These are phyloP conservation scores for Cubamyces lactineus DNA, from an alignment of 768 basidiomycete species.

Conservation along the genomic window DNA sequence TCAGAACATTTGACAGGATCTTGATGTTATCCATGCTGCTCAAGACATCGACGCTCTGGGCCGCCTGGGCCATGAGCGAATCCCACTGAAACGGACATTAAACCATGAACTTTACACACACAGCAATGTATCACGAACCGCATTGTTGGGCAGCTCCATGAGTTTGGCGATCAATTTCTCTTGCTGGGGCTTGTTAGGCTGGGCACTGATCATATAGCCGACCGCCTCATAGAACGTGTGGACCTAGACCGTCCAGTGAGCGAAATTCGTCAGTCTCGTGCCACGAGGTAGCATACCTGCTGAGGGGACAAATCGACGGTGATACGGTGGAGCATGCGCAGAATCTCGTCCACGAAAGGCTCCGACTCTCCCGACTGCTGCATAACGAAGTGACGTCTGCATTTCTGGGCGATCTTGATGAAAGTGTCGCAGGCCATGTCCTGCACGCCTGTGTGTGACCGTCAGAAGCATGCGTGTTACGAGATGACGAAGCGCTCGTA, in stretches of 20 bases:
- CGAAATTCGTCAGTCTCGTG: not conserved
- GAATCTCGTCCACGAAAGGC: slow-evolving; percentile 97
- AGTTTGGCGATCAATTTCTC: slow-evolving; percentile 93
- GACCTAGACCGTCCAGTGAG: slow-evolving; percentile 46
- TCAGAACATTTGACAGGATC: slow-evolving; percentile 93
- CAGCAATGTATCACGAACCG: slow-evolving; percentile 54
- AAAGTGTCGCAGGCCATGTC: slow-evolving; percentile 99
- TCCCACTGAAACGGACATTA: slow-evolving; percentile 74
- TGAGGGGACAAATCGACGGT: slow-evolving; percentile 93
- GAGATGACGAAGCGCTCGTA: slow-evolving; percentile 35
- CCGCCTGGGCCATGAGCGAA: slow-evolving; percentile 93
- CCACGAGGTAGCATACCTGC: slow-evolving; percentile 48
- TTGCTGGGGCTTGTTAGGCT: slow-evolving; percentile 96
- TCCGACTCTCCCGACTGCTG: slow-evolving; percentile 96
- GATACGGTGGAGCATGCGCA: slow-evolving; percentile 88
- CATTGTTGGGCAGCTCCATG: slow-evolving; percentile 97
- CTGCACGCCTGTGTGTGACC: slow-evolving; percentile 74
- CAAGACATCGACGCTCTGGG: slow-evolving; percentile 89
- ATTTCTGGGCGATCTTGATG: slow-evolving; percentile 99
- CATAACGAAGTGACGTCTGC: slow-evolving; percentile 97
- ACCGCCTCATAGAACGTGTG: slow-evolving; percentile 99
- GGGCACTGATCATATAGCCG: slow-evolving; percentile 99
- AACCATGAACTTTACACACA: not conserved
- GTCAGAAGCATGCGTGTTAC: slow-evolving; percentile 3
- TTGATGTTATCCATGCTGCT: slow-evolving; percentile 93